phyloP scores from a whole-genome alignment of 2,329 filamentous ascomycete genomes.

The Dactylellina sp. region DNA sequence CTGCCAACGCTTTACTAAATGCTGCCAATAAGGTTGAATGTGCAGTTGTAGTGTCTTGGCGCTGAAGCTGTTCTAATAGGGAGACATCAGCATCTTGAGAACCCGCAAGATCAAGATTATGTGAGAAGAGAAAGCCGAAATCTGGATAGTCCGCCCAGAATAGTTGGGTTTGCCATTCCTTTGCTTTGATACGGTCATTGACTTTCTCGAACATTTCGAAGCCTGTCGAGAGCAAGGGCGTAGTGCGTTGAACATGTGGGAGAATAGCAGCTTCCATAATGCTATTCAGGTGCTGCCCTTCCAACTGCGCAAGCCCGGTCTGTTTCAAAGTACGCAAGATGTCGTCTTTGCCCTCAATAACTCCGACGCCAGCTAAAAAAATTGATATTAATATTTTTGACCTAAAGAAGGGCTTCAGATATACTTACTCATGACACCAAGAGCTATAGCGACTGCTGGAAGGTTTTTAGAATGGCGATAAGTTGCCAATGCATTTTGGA shows the following conservation, averaged over 20 bases:
- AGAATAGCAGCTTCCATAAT: slow-evolving; percentile 37
- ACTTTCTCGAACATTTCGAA: slow-evolving; percentile 36
- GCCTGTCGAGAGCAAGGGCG: slow-evolving; percentile 24
- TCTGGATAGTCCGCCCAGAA: slow-evolving; percentile 39
- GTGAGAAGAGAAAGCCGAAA: slow-evolving; percentile 32
- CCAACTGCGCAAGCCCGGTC: slow-evolving; percentile 27
- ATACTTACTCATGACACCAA: slow-evolving; percentile 50
- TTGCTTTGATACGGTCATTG: slow-evolving; percentile 24
- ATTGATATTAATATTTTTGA: neutral
- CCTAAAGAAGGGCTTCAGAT: neutral
- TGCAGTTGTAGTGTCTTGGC: slow-evolving; percentile 15
- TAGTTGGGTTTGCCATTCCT: slow-evolving; percentile 33
- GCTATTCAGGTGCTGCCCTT: slow-evolving; percentile 21
- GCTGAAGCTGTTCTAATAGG: slow-evolving; percentile 24
- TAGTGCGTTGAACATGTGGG: slow-evolving; percentile 22
- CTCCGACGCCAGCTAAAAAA: slow-evolving; percentile 31
- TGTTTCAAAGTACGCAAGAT: slow-evolving; percentile 31
- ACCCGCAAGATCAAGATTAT: slow-evolving; percentile 19
- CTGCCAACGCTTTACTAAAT: slow-evolving; percentile 30
- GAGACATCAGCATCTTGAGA: slow-evolving; percentile 20
- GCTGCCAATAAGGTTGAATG: slow-evolving; percentile 21
- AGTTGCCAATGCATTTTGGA: slow-evolving; percentile 58
- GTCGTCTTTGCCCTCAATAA: slow-evolving; percentile 54
- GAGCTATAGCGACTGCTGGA: slow-evolving; percentile 40
- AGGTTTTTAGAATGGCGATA: slow-evolving; percentile 30